A percentile compares a stretch with the other conserved stretches of the same genome.
phyloP scores from a whole-genome alignment of 805 yeast genomes.

The Ogataea zsoltii region DNA sequence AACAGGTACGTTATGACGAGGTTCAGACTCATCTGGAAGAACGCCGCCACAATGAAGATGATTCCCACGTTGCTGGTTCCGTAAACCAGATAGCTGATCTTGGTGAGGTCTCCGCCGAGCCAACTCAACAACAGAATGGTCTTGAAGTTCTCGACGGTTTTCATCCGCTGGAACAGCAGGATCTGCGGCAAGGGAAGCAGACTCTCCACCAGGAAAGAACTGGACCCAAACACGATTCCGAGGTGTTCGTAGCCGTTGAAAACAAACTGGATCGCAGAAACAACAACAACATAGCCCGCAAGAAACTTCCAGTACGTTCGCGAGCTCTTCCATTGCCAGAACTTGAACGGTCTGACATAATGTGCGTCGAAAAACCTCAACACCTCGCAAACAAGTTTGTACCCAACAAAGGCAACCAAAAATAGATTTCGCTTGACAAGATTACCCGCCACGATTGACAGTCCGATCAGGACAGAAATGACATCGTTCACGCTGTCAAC shows the following conservation, averaged over 20 bases:
- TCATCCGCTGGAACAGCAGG: conserved; percentile 61
- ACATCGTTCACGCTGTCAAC: conserved; percentile 15
- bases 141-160: conserved; percentile 77
- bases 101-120: conserved; percentile 86
- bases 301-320: conserved; percentile 45
- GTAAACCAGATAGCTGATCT: conserved; percentile 69
- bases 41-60: conserved; percentile 67
- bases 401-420: conserved; percentile 12
- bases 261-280: conserved; percentile 23
- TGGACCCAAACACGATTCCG: conserved; percentile 34
- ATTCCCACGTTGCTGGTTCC: conserved; percentile 71
- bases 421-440: conserved; percentile 3
- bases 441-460: conserved; percentile 1
- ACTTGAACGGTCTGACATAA: conserved; percentile 60
- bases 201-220: conserved; percentile 64
- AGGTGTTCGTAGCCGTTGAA: conserved; percentile 28
- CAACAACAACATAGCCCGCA: conserved; percentile 36
- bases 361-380: conserved; percentile 70
- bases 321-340: conserved; percentile 78
- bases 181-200: conserved; percentile 78
- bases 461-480: conserved; percentile 10
- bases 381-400: conserved; percentile 36
- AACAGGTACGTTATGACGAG: conserved; percentile 72
- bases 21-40: conserved; percentile 77
- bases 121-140: conserved; percentile 74